These are phyloP conservation scores for Paramecium biaurelia DNA, from an alignment of 73 alveolate genomes.

Conservation along the genomic window DNA sequence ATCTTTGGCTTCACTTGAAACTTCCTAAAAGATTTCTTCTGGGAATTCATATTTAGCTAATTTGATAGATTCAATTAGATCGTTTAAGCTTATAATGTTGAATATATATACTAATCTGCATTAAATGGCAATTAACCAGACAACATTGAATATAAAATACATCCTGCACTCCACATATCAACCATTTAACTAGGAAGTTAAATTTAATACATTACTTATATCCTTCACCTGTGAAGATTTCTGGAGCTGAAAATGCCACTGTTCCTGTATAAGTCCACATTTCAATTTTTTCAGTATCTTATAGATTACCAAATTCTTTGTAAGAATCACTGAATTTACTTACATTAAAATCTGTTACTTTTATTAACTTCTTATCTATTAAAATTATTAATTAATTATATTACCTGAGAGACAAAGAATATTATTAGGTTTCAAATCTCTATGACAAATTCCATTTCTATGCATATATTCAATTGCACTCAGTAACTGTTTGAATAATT, in stretches of 20 bases:
- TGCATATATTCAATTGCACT: conserved; percentile 60
- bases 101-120: conserved; percentile 49
- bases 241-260: conserved; percentile 66
- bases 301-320: conserved; percentile 43
- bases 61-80: background rate
- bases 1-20: background rate
- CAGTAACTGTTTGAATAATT: conserved; percentile 17
- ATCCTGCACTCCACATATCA: conserved; percentile 70
- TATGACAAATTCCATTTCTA: conserved; percentile 58
- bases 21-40: background rate
- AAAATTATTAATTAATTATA: background rate
- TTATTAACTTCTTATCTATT: conserved; percentile 32
- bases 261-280: conserved; percentile 70
- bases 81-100: background rate
- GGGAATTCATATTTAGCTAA: conserved; percentile 41
- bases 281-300: conserved; percentile 45
- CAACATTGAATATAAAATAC: conserved; percentile 49
- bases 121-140: conserved; percentile 56
- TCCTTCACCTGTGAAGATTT: conserved; percentile 58
- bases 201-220: conserved; percentile 6
- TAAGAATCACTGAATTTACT: conserved; percentile 57
- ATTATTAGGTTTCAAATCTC: conserved; percentile 64
- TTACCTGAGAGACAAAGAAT: conserved; percentile 46
- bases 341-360: conserved; percentile 65
- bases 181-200: conserved; percentile 51